These are phyloP conservation scores for Flaveria sonorensis DNA, from an alignment of 129 eudicot genomes.

Conservation along the genomic window DNA sequence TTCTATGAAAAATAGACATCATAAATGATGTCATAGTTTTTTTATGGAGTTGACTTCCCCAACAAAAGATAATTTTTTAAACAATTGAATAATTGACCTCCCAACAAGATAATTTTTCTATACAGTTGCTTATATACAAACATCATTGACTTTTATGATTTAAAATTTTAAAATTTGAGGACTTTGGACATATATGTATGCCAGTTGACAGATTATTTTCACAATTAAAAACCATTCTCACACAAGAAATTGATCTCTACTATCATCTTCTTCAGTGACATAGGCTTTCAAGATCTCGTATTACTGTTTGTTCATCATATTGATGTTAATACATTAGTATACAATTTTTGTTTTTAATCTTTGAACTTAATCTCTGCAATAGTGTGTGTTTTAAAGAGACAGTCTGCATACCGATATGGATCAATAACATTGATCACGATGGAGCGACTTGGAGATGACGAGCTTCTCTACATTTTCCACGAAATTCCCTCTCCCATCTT, in stretches of 20 bases:
- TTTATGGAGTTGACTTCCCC: not conserved
- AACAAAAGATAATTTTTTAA: not conserved
- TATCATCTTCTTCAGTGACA: not conserved
- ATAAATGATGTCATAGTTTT: no score
- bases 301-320: no score
- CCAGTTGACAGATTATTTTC: not conserved
- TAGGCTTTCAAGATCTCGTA: no score
- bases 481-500: not conserved
- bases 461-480: slow-evolving; percentile 11
- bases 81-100: not conserved
- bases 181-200: not conserved
- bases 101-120: not conserved
- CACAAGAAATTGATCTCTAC: not conserved
- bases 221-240: not conserved
- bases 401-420: not conserved
- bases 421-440: not conserved
- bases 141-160: not conserved
- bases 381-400: no score
- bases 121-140: not conserved
- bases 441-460: slow-evolving; percentile 19
- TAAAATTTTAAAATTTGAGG: not conserved
- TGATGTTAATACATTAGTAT: not conserved
- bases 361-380: not conserved
- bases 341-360: not conserved
- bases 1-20: not conserved